phyloP scores from a whole-genome alignment of 2,329 filamentous ascomycete species.

The Chaetothyriales sp. region DNA sequence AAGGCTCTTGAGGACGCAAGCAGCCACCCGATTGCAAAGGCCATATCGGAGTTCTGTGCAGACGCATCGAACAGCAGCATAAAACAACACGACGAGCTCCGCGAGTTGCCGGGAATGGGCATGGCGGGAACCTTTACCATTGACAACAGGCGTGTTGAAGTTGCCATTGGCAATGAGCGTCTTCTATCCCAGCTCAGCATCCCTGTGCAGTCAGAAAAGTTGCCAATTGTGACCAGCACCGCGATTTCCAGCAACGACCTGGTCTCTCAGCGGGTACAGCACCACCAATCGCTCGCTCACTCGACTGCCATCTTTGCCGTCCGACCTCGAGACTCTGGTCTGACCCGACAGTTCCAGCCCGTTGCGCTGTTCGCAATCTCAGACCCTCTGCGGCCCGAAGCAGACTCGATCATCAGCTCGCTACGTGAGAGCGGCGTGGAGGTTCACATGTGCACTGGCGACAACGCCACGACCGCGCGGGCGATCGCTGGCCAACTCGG shows the following conservation, averaged over 20 bases:
- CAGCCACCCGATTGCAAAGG: conserved; percentile 44
- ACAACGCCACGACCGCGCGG: conserved; percentile 69
- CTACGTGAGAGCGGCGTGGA: conserved; percentile 47
- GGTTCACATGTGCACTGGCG: conserved; percentile 86
- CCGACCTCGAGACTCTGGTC: conserved; percentile 14
- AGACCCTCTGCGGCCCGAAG: conserved; percentile 65
- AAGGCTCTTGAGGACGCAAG: conserved; percentile 43
- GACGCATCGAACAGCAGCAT: conserved; percentile 14
- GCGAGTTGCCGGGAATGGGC: conserved; percentile 43
- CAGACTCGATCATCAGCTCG: conserved; percentile 46
- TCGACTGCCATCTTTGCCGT: conserved; percentile 32
- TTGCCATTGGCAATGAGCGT: conserved; percentile 43
- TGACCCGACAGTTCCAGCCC: conserved; percentile 28
- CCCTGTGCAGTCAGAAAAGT: neutral
- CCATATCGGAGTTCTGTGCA: conserved; percentile 36
- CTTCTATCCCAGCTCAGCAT: conserved; percentile 25
- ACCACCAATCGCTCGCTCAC: conserved; percentile 19
- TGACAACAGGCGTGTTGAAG: conserved; percentile 17
- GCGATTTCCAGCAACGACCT: neutral
- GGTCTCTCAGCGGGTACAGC: neutral
- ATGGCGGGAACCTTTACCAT: conserved; percentile 38
- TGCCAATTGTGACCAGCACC: neutral
- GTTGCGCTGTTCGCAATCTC: conserved; percentile 58
- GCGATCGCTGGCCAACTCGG: conserved; percentile 64
- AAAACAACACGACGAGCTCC: conserved; percentile 25